Percentiles rank a stretch among this genome's conserved stretches.
Conservation (phyloP, 352 stramenopile genomes). For the Peronospora belbahrii region DNA sequence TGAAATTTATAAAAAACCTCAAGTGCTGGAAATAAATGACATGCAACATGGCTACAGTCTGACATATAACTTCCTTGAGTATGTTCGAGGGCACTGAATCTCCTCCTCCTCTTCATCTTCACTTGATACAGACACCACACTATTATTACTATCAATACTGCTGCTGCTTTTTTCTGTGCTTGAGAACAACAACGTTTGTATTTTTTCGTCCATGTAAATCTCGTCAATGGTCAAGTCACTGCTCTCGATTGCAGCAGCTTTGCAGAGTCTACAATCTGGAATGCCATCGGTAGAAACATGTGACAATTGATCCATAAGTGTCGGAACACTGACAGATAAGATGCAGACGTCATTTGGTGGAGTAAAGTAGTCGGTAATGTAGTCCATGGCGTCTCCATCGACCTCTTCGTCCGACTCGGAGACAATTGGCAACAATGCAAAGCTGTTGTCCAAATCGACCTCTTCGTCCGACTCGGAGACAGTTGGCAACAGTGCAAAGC, state of each 20-base stretch:
- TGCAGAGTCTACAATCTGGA: slow-evolving; percentile 20
- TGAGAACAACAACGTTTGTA: slow-evolving; percentile 11
- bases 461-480: slow-evolving; percentile 21
- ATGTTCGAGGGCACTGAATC: not conserved
- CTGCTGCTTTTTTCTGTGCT: slow-evolving; percentile 18
- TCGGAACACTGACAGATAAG: slow-evolving; percentile 19
- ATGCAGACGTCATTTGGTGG: slow-evolving; percentile 24
- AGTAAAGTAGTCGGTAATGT: slow-evolving; percentile 20
- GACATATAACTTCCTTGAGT: slow-evolving; percentile 19
- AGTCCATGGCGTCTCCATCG: slow-evolving; percentile 14
- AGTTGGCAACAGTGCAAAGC: slow-evolving; percentile 14
- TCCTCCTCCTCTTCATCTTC: slow-evolving; percentile 1
- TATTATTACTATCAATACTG: too few relatives aligned
- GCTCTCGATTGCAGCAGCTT: slow-evolving; percentile 1
- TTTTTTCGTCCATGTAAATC: slow-evolving; percentile 1
- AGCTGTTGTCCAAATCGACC: slow-evolving; percentile 3
- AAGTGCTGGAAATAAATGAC: too few relatives aligned
- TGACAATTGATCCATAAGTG: slow-evolving; percentile 14
- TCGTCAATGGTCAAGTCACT: not conserved
- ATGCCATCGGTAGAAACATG: slow-evolving; percentile 2
- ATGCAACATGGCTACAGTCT: slow-evolving; percentile 20
- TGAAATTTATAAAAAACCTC: too few relatives aligned
- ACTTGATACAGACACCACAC: slow-evolving; percentile 2
- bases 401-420: slow-evolving; percentile 17
- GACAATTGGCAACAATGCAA: slow-evolving; percentile 15